Base-by-base conservation (phyloP, 148 eudicot species). In the Chenopodium suecicum region DNA sequence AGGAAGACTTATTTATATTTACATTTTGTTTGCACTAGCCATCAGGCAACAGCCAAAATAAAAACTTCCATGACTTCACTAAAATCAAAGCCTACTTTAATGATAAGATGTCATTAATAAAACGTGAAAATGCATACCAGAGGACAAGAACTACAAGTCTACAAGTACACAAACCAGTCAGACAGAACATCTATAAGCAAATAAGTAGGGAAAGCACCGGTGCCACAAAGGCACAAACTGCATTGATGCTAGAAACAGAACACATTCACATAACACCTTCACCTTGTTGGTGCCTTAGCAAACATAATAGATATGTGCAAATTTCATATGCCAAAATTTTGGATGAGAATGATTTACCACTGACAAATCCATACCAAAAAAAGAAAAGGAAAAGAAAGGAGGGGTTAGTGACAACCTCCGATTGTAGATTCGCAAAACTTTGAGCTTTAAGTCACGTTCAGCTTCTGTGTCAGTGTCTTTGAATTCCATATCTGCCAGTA, bases 401-500 rank as follows among this genome's bases (percentile, higher is more conserved):
- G 31, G 41, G 50, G 34, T 2, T 9, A 22, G 41, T 20, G 31
- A 65, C 11, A 74, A 94, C 98, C 95, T 89, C 74, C 89, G 88
- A 31, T 85, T 86, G 89, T 94, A 94, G 71, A 91, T 93, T 20
- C 86, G 91, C 84, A 93, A 79, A 44, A 94, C 91, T 54, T 89
- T 86, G 25, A 94, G 84, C 81, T 94, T 94, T 72, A 94, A 78
- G 86, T 93, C 92, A 80, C 88, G 91, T 75, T 94, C 98, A 77
- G 91, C 92, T 76, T 88, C 90, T 52, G 91, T 86, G 83, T 94
- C 98, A 19, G 93, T 82, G 23, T 94, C 98, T 85, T 94, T 94
- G 65, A 94, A 93, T 87, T 94, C 97, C 97, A 94, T 92, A 81
- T 93, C 98, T 62, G 97, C 95, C 66, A 94, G 87, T 75, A 94